Base-by-base conservation (phyloP, 129 eudicot genomes). In the Gnaphalium uliginosum region DNA sequence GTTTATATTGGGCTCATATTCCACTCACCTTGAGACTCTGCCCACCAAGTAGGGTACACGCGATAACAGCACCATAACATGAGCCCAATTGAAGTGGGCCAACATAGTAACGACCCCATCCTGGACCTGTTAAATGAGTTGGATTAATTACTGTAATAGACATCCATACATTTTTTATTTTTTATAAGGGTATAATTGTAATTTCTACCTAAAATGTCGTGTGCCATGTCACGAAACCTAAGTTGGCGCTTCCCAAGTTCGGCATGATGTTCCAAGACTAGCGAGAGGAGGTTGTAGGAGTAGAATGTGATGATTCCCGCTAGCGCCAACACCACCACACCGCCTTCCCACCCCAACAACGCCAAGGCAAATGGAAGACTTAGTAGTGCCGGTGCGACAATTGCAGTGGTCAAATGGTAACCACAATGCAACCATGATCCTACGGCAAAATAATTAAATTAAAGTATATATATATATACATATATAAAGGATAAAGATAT, bases 351-450 rank as follows among this genome's bases (percentile, higher is more conserved):
- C 6, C 97, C 97, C 79, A 91, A 58, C 80, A 83, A 43, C 3
- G 85, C 83, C 22, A 91, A 46, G 5, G 90, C 96, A 80, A 80
- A 89, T 1, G 97, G 96, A 41, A 91, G 76, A 74, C 96, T 92
- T 22, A 92, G 84, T 4, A 92, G 82, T 24, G 93, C 90, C 24
- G 98, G 98, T n/a, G 92, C 91, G 19, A 92, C 98, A 10, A 92
- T 92, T 0, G 98, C 91, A 24, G 93, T 83, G 29, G 98, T 92
- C 80, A 92, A 63, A 80, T 92, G 98, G 76, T 89, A 92, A 74
- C 96, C 98, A 6, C 94, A 82, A 79, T 92, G 96, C 83, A 82
- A 77, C 96, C 98, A 92, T 79, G 94, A 86, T 66, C 98, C 98
- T 93, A 35, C 33, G 68, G 37, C 15, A 76, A 50, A 15, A 4